A percentile compares a stretch with the other conserved stretches of the same genome.
Evolutionary conservation across 2,329 filamentous ascomycete species (phyloP).

Genomic region (Colletotrichum somersetense): DNA sequence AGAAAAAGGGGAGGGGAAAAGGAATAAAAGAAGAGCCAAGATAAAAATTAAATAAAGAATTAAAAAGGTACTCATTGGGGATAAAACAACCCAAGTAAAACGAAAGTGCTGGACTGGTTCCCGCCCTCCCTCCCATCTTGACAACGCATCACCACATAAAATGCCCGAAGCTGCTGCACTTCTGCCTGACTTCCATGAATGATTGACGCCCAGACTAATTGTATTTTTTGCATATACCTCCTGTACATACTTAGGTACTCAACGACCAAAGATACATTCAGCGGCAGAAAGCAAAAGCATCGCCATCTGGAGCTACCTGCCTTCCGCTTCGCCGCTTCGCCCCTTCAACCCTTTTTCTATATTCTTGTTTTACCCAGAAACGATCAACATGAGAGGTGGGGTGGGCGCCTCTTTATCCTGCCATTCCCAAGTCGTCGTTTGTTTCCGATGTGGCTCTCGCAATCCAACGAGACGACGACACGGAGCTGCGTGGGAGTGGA

Average conservation of each 20-base stretch:
- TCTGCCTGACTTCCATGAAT: constrained; percentile 56
- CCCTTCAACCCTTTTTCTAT: not conserved
- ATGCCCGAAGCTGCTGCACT: constrained; percentile 60
- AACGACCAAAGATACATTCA: constrained; percentile 18
- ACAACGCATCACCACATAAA: constrained; percentile 65
- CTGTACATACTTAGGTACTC: not conserved
- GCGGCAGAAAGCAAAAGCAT: constrained; percentile 15
- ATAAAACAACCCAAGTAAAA: constrained; percentile 34
- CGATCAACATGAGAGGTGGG: constrained; percentile 29
- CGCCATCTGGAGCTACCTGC: not conserved
- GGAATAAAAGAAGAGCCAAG: no score
- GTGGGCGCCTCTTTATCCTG: constrained; percentile 16
- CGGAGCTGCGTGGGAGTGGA: constrained; percentile 35
- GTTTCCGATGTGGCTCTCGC: constrained; percentile 17
- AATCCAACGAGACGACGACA: constrained; percentile 40
- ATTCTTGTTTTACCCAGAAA: not conserved
- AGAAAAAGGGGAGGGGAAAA: no score
- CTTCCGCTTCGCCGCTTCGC: constrained; percentile 11
- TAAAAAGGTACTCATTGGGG: not conserved
- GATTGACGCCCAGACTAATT: constrained; percentile 42
- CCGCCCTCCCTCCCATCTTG: constrained; percentile 49
- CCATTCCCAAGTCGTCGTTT: constrained; percentile 19
- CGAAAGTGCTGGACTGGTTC: constrained; percentile 1
- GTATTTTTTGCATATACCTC: no score
- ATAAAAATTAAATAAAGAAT: constrained; percentile 8